Conservation (phyloP, 169 alveolate species). For the Besnoitia besnoiti region DNA sequence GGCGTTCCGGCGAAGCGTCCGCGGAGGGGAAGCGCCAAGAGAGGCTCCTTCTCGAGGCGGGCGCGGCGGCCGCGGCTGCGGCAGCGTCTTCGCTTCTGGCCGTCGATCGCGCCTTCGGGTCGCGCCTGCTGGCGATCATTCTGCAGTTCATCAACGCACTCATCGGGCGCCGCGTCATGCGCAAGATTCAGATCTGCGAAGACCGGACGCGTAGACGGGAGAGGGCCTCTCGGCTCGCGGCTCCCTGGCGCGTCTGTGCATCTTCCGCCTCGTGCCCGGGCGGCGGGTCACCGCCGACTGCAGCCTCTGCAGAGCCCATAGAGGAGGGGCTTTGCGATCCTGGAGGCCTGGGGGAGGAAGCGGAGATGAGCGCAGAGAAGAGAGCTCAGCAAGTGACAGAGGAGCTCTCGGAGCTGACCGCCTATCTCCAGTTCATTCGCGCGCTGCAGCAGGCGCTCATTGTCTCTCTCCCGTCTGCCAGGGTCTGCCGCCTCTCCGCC, state of each 20-base stretch:
- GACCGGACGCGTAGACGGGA: not conserved
- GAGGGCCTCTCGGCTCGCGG: not conserved
- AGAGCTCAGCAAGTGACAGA: slow-evolving; percentile 48
- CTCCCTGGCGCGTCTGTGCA: not conserved
- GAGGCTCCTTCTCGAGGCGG: not conserved
- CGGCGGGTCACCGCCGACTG: no score
- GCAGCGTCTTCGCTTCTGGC: slow-evolving; percentile 19
- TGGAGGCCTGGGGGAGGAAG: not conserved
- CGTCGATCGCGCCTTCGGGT: slow-evolving; percentile 6
- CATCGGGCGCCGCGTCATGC: not conserved
- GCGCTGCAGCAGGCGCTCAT: slow-evolving; percentile 71
- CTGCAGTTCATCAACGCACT: not conserved
- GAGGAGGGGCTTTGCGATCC: no score
- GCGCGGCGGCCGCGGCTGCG: slow-evolving; percentile 27
- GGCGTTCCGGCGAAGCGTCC: not conserved
- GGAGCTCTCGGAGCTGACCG: slow-evolving; percentile 63
- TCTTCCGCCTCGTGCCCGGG: not conserved
- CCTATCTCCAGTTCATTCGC: slow-evolving; percentile 70
- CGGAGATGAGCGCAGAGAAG: not conserved
- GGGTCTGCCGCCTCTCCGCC: not conserved
- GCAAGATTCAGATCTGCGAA: slow-evolving; percentile 1
- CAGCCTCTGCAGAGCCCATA: not conserved
- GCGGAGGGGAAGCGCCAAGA: not conserved
- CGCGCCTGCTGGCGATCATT: not conserved
- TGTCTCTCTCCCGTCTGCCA: not conserved